These are phyloP conservation scores for Lagerstroemia speciosa DNA, from an alignment of 345 rosid genomes.

Conservation along the genomic window DNA sequence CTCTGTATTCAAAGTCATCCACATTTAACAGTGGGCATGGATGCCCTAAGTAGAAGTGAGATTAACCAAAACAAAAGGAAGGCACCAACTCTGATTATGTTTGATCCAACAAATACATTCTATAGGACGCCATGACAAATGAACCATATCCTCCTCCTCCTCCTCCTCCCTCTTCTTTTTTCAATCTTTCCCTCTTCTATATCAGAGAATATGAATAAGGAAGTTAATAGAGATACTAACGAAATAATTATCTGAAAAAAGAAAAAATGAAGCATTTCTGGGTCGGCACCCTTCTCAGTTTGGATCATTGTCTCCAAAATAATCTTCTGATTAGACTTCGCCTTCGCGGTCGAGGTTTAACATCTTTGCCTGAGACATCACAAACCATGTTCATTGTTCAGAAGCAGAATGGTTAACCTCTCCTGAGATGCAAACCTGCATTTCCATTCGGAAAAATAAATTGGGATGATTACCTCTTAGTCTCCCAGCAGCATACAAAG, in stretches of 20 bases:
- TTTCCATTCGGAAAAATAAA: background rate
- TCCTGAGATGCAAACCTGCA: background rate
- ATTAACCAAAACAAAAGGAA: no score
- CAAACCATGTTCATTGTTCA: background rate
- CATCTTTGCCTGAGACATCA: slow-evolving; percentile 22
- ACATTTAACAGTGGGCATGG: background rate
- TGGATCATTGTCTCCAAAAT: slow-evolving; percentile 19
- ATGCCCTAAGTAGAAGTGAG: background rate
- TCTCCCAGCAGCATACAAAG: slow-evolving; percentile 59
- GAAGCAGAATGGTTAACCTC: background rate
- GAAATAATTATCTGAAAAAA: background rate
- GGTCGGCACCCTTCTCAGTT: background rate
- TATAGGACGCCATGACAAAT: background rate
- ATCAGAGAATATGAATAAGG: background rate
- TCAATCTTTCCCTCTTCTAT: background rate
- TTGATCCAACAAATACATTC: background rate
- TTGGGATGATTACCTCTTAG: slow-evolving; percentile 36
- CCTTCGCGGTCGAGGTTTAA: slow-evolving; percentile 17
- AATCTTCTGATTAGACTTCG: slow-evolving; percentile 24
- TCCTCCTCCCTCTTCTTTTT: background rate
- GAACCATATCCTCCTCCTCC: background rate
- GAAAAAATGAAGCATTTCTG: background rate
- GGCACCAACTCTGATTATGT: background rate
- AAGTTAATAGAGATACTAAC: background rate
- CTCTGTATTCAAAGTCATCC: background rate